Percentiles rank a stretch among this genome's conserved stretches.
These are phyloP conservation scores for Xerocomus potaroensis DNA, from an alignment of 768 basidiomycete species.

Conservation along the genomic window DNA sequence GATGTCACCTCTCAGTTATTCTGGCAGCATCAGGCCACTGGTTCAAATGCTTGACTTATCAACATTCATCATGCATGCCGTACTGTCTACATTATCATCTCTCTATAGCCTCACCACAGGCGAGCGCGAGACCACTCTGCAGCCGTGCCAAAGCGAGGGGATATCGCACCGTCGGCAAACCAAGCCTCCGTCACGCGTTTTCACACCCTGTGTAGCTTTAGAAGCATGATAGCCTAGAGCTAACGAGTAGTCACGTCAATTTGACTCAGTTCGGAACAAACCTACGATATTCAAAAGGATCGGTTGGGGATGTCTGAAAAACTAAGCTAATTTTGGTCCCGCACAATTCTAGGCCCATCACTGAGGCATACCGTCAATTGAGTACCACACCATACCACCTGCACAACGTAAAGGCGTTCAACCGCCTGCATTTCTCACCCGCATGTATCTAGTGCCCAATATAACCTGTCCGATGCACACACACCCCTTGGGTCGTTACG, in stretches of 20 bases:
- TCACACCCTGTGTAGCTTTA: neutral
- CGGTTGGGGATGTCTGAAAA: neutral
- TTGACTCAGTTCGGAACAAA: conserved; percentile 2
- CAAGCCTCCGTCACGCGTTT: neutral
- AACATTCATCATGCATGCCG: too few species aligned
- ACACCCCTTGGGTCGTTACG: conserved; percentile 2
- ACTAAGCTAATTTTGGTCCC: conserved; percentile 6
- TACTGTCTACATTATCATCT: conserved; percentile 4
- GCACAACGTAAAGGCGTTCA: neutral
- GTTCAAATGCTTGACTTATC: too few species aligned
- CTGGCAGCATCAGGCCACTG: neutral
- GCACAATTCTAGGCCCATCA: too few species aligned
- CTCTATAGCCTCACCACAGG: conserved; percentile 3
- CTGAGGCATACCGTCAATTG: conserved; percentile 13
- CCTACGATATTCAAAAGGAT: conserved; percentile 2
- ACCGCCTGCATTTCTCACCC: too few species aligned
- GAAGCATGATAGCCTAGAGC: conserved; percentile 4
- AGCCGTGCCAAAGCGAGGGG: too few species aligned
- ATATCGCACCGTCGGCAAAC: too few species aligned
- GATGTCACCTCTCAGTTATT: too few species aligned
- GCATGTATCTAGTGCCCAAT: conserved; percentile 4
- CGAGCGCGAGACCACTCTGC: neutral
- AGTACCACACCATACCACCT: neutral
- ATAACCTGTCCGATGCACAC: conserved; percentile 5
- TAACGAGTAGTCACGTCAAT: conserved; percentile 1